Percentiles rank a stretch among this genome's conserved stretches.
These are phyloP conservation scores for Penicillium paradoxum DNA, from an alignment of 495 filamentous ascomycete genomes.

Conservation along the genomic window DNA sequence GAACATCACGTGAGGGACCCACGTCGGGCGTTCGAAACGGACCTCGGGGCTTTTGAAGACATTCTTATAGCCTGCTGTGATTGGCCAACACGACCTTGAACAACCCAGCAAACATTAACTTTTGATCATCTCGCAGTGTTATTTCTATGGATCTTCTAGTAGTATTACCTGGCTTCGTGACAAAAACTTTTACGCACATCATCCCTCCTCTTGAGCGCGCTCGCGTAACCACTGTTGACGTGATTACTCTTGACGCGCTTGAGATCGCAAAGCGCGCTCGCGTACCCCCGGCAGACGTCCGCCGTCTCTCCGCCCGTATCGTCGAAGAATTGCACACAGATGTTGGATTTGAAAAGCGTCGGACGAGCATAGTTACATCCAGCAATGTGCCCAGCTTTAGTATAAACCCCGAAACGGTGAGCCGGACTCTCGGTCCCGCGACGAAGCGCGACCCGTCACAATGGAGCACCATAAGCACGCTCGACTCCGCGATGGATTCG, in stretches of 20 bases:
- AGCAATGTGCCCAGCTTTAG: constrained; percentile 25
- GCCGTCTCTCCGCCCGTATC: constrained; percentile 60
- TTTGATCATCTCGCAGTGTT: neutral
- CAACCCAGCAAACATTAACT: neutral
- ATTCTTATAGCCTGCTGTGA: neutral
- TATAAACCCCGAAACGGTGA: constrained; percentile 13
- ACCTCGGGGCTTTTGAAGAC: neutral
- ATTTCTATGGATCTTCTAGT: constrained; percentile 71
- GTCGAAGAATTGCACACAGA: constrained; percentile 60
- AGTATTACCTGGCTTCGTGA: constrained; percentile 75
- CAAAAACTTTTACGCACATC: constrained; percentile 63
- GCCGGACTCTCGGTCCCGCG: constrained; percentile 17
- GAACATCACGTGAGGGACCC: neutral
- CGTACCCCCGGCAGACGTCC: constrained; percentile 73
- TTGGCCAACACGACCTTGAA: neutral
- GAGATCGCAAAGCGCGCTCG: constrained; percentile 85
- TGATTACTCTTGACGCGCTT: constrained; percentile 75
- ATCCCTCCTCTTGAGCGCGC: constrained; percentile 74
- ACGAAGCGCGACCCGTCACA: constrained; percentile 29
- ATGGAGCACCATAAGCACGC: constrained; percentile 70
- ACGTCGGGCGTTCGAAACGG: neutral
- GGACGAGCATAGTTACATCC: constrained; percentile 8
- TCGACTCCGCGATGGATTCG: constrained; percentile 68
- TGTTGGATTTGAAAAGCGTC: constrained; percentile 44
- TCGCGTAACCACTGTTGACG: constrained; percentile 71